Conservation (phyloP, 2,329 filamentous ascomycete genomes). For the Hymenoscyphus albidus region DNA sequence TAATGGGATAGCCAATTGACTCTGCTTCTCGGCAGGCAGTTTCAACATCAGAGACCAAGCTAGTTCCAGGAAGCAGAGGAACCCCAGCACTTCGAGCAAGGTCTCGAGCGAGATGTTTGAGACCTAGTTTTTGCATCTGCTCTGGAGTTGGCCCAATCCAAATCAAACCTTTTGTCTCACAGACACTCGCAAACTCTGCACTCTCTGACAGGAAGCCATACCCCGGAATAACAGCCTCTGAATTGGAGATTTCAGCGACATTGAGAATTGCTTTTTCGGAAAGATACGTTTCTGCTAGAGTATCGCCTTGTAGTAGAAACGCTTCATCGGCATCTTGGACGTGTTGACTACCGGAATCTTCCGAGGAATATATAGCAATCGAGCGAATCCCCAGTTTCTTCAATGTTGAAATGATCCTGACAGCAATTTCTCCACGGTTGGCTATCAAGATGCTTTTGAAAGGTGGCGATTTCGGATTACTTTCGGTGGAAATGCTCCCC, state of each 20-base stretch:
- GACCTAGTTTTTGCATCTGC: slow-evolving; percentile 19
- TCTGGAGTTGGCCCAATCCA: slow-evolving; percentile 54
- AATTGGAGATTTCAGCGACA: slow-evolving; percentile 11
- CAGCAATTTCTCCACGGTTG: slow-evolving; percentile 57
- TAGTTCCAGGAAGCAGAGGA: slow-evolving; percentile 67
- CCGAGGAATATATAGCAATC: slow-evolving; percentile 45
- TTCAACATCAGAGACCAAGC: slow-evolving; percentile 56
- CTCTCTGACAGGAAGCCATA: slow-evolving; percentile 67
- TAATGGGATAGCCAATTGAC: slow-evolving; percentile 36
- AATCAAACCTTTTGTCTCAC: slow-evolving; percentile 50
- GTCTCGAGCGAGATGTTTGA: slow-evolving; percentile 51
- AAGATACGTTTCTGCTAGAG: slow-evolving; percentile 15
- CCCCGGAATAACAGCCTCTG: slow-evolving; percentile 59
- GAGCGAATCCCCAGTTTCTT: slow-evolving; percentile 38
- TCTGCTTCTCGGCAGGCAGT: slow-evolving; percentile 33
- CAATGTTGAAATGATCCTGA: slow-evolving; percentile 36
- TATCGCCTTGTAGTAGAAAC: slow-evolving; percentile 14
- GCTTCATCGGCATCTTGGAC: slow-evolving; percentile 43
- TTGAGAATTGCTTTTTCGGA: slow-evolving; percentile 12
- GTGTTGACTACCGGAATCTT: slow-evolving; percentile 3
- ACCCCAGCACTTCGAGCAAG: slow-evolving; percentile 64
- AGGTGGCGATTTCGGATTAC: not conserved
- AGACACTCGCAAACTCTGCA: slow-evolving; percentile 53
- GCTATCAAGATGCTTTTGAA: slow-evolving; percentile 14
- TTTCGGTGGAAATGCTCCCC: not conserved